Evolutionary conservation across 2,329 filamentous ascomycete genomes (phyloP).

Genomic region (Fusarium piperis): DNA sequence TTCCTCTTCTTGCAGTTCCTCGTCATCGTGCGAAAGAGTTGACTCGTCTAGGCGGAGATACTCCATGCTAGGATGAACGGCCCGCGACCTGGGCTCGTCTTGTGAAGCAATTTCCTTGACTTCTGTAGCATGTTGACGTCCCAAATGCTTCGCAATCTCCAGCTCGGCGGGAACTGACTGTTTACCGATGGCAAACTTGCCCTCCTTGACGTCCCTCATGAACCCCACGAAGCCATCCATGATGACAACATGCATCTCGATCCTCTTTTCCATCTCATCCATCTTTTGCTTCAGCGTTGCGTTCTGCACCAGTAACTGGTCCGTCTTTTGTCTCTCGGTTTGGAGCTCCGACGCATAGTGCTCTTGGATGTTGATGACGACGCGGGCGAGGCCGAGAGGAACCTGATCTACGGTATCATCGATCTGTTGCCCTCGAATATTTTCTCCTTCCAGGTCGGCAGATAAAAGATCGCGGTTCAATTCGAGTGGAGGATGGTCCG

Average conservation of each 20-base stretch:
- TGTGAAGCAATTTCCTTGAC: background rate
- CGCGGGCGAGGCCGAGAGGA: conserved; percentile 13
- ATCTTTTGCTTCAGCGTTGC: conserved; percentile 1
- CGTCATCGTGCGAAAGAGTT: background rate
- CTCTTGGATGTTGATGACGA: conserved; percentile 36
- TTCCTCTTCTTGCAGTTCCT: background rate
- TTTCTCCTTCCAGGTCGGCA: background rate
- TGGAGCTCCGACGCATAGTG: conserved; percentile 31
- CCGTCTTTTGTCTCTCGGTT: conserved; percentile 10
- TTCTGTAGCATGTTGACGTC: conserved; percentile 1
- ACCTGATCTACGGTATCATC: background rate
- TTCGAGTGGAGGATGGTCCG: background rate
- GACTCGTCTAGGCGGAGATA: fast-evolving
- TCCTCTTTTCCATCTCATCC: conserved; percentile 14
- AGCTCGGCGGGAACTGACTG: background rate
- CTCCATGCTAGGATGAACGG: background rate
- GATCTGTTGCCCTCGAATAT: fast-evolving
- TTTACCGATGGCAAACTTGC: background rate
- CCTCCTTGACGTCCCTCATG: conserved; percentile 31
- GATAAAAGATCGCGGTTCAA: background rate
- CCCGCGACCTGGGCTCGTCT: fast-evolving
- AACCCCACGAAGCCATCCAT: conserved; percentile 34
- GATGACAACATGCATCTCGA: conserved; percentile 32
- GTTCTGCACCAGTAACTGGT: conserved; percentile 6
- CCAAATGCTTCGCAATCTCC: conserved; percentile 16